Base-by-base conservation (phyloP, 2,329 filamentous ascomycete species). In the Arthrobotrys musiformis region DNA sequence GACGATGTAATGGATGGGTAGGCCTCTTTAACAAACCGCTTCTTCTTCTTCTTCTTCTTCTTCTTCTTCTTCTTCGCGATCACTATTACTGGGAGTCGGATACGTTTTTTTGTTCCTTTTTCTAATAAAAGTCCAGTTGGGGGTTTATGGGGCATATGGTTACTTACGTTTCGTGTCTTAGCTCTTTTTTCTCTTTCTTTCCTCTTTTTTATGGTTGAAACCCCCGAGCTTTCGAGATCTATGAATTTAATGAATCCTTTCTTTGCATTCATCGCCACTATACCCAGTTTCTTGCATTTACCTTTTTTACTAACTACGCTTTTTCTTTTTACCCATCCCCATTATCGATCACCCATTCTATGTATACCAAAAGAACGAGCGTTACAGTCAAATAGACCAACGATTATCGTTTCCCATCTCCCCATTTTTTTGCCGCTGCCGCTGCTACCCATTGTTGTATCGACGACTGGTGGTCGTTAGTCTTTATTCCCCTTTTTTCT, bases 1-100 rank as follows among this genome's bases (percentile, higher is more conserved):
- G 72, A 76, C 35, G 64, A 70, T 22, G 40, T 15, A 28, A 76
- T 76, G 72, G 60, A 70, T 61, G 72, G 35, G n/a, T 76, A 52
- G 54, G 3, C 2, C 1, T 48, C 7, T 6, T 61, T 37, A 33
- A 40, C 2, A 9, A 11, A 33, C 56, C 44, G 6, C 13, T 42
- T 1, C 6, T 26, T 17, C 13, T 6, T 26, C 22, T 22, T n/a
- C 6, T 30, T 54, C 30, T 48, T 13, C 7, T 4, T 40, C 15
- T 15, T 1, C 42, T 46, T 46, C 24, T 48, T 48, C 15, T 15
- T 17, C 17, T 44, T 48, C 13, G 1, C 6, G 6, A 42, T 2
- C 9, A 4, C n/a, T 19, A 19, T 42, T 40, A 37, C 19, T 35
- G 28, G 54, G 54, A 40, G 24, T 11, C 9, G 33, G 54, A 58